Conservation (phyloP, 306 rosid genomes). For the Arachis hypogaea region DNA sequence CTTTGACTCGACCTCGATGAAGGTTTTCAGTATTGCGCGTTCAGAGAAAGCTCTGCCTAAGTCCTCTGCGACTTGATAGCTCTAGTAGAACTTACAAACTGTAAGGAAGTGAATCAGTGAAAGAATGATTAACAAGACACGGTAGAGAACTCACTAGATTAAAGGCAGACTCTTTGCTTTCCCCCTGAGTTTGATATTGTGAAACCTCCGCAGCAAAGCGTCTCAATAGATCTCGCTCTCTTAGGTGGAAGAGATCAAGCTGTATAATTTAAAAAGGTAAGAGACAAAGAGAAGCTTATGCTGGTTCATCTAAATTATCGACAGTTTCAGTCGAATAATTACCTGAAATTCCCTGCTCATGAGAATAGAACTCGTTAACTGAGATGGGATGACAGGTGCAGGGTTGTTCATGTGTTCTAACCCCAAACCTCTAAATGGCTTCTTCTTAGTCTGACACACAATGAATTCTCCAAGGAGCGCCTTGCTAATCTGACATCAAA, state of each 20-base stretch:
- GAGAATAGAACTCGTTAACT: conserved; percentile 59
- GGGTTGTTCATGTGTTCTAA: conserved; percentile 89
- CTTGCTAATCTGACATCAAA: conserved; percentile 81
- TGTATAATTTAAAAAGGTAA: conserved; percentile 43
- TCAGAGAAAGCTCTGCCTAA: conserved; percentile 92
- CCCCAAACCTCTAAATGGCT: conserved; percentile 76
- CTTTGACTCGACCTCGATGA: conserved; percentile 64
- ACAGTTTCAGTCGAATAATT: conserved; percentile 31
- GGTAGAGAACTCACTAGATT: conserved; percentile 57
- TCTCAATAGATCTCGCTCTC: conserved; percentile 82
- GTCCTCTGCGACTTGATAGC: conserved; percentile 85
- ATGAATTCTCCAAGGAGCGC: conserved; percentile 73
- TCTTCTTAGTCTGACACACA: conserved; percentile 62
- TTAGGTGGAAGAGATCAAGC: conserved; percentile 77
- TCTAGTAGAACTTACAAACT: conserved; percentile 51
- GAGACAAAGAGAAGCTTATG: conserved; percentile 33
- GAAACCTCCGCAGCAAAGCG: conserved; percentile 77
- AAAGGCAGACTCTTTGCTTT: conserved; percentile 74
- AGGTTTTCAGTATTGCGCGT: conserved; percentile 60
- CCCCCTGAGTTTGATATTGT: conserved; percentile 66
- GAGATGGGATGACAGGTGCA: conserved; percentile 68
- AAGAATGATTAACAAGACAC: conserved; percentile 1
- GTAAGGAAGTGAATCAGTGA: conserved; percentile 17
- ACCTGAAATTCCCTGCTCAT: conserved; percentile 82
- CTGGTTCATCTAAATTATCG: conserved; percentile 8